Evolutionary conservation across 495 filamentous ascomycete species (phyloP), one percentile per base, ranked within the genome.

Genomic region (Trichoderma orchidacearum): DNA sequence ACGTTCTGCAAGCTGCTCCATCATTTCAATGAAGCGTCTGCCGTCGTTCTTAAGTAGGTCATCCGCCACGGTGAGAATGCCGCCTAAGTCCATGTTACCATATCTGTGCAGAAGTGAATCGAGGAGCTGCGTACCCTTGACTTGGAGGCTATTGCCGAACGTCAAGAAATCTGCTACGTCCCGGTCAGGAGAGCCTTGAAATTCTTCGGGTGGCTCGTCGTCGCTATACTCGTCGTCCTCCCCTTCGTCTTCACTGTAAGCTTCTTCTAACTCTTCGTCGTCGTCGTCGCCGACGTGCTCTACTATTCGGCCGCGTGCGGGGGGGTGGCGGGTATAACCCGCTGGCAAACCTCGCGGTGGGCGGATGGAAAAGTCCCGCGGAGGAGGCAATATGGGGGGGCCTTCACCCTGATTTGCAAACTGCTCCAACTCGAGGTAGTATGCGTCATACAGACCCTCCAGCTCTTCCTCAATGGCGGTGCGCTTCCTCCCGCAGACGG

Each of bases 11-110:
- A 99, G 80, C 68, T 96, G 91, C 68, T 99, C 93, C 94, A 99
- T 99, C 93, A 99, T 97, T 70, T 99, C 93, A 70, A 99, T 99
- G 75, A 99, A 99, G 66, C 96, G 95, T 70, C 95, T 95, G 66
- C 93, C 93, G 68, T 99, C 93, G 68, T 99, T 99, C 70, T 97
- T 96, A 30, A 99, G 79, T 53, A 99, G 77, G 71, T 99, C 93
- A 73, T 99, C 93, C 65, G 93, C 93, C 62, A 99, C 94, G 55
- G 93, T 99, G 64, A 99, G 84, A 65, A 97, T 96, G 60, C 94
- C 94, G 73, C 93, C 91, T 96, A 75, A 58, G 61, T 60, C 62
- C 61, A 58, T 58, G 59, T 61, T 62, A 68, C 69, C 65, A 70
- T 62, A 66, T 71, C 60, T 66, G 62, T 64, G 63, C 58, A 68